These are phyloP conservation scores for Venturia pyrina DNA, from an alignment of 2,329 filamentous ascomycete species.

Conservation along the genomic window DNA sequence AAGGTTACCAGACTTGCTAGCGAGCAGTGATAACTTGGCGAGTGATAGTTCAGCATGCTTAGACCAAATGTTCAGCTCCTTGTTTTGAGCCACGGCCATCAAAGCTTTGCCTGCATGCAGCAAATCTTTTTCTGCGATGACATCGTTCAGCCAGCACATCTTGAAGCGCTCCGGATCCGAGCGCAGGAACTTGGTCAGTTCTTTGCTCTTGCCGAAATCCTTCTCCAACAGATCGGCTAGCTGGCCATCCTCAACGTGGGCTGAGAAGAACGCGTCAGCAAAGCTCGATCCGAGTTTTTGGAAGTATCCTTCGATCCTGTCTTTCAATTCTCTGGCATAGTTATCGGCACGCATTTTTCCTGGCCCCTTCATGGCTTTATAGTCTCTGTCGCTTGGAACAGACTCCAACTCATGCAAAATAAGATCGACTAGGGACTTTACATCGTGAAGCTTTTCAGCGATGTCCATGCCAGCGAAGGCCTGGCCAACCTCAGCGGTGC, in stretches of 20 bases:
- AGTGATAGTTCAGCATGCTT: conserved; percentile 89
- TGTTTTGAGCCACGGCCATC: conserved; percentile 55
- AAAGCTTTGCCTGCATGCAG: conserved; percentile 62
- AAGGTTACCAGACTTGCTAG: conserved; percentile 32
- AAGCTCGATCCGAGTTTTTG: conserved; percentile 55
- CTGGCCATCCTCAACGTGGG: conserved; percentile 58
- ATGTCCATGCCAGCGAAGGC: conserved; percentile 48
- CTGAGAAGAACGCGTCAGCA: conserved; percentile 70
- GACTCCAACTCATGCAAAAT: conserved; percentile 36
- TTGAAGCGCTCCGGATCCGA: conserved; percentile 54
- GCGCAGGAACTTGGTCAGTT: conserved; percentile 69
- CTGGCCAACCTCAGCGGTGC: conserved; percentile 39
- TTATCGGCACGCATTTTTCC: neutral
- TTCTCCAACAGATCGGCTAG: conserved; percentile 57
- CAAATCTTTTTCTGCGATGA: conserved; percentile 66
- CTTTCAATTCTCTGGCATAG: neutral
- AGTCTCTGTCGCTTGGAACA: conserved; percentile 24
- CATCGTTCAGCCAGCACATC: conserved; percentile 91
- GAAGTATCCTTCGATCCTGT: conserved; percentile 39
- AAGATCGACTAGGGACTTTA: conserved; percentile 49
- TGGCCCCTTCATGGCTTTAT: neutral
- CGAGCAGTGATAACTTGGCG: conserved; percentile 66
- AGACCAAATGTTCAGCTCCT: conserved; percentile 77
- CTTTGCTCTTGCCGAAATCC: conserved; percentile 58
- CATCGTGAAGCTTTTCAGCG: conserved; percentile 53